Base-by-base conservation (phyloP, 2,329 filamentous ascomycete species). In the Exophiala bonariae region DNA sequence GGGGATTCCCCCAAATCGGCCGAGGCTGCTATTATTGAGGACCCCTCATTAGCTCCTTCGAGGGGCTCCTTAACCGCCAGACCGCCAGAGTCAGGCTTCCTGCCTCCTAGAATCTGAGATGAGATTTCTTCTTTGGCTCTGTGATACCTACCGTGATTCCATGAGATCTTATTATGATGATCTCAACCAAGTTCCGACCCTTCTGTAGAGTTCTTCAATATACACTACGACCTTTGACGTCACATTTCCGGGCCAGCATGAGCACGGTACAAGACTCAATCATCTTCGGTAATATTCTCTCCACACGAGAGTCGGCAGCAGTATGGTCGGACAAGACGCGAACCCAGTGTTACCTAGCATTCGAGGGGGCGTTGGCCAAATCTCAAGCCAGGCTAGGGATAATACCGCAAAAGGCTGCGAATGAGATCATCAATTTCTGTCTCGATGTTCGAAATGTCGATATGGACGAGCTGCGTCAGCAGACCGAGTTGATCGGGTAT, bases 241-340 rank as follows among this genome's bases (percentile, higher is more conserved):
- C n/a, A n/a, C 23, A 26, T 26, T 11, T 26, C 23, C 6, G 23
- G 6, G 6, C 11, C 23, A 26, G n/a, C 20, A 58, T 58, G 55
- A 55, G 50, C 11, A 54, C 54, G 10, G 56, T 58, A 8, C 54
- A 56, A 52, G 56, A 58, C 38, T 57, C 54, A 4, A 22, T 55
- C 20, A 58, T 58, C 41, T 58, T 58, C 38, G 52, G 54, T 38
- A 55, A 53, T 34, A 58, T 58, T 39, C 38, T 58, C 14, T 57
- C 54, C n/a, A 56, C 55, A 8, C 44, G 43, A n/a, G 48, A 52
- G 18, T 55, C 51, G 6, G 51, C 56, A 28, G 54, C 44, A 20
- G 52, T 58, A n/a, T 58, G 56, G 56, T 51, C 48, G 14, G 56
- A 58, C 43, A 50, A 54, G 18, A 58, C 54, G 10, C 39, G 56